These are phyloP conservation scores for Solanum hybrid DNA, from an alignment of 305 asterid species.

Conservation along the genomic window DNA sequence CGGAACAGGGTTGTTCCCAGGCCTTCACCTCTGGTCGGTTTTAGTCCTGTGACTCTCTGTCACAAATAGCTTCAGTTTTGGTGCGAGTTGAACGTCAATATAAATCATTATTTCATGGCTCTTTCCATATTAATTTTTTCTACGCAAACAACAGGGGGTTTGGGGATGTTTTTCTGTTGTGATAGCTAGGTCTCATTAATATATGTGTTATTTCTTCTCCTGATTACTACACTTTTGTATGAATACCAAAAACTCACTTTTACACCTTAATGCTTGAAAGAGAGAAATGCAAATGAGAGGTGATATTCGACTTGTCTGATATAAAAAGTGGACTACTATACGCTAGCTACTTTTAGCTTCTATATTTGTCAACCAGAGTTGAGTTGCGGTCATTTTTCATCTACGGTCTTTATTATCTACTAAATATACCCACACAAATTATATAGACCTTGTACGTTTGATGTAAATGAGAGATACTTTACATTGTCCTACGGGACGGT, in stretches of 20 bases:
- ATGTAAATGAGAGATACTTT: background rate
- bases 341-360: background rate
- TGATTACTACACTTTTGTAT: background rate
- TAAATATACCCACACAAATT: background rate
- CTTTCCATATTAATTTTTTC: background rate
- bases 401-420: background rate
- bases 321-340: background rate
- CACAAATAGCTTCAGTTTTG: background rate
- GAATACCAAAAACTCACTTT: background rate
- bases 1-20: background rate
- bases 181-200: background rate
- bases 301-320: background rate
- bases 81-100: background rate
- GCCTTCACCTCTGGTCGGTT: background rate
- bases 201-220: background rate
- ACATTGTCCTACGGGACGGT: background rate
- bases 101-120: background rate
- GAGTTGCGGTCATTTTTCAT: background rate
- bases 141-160: background rate
- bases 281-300: background rate
- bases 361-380: background rate
- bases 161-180: background rate
- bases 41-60: background rate
- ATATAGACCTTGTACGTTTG: background rate
- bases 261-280: background rate